Evolutionary conservation across 306 rosid genomes (phyloP), one percentile per base, ranked within the genome.

Genomic region (Trifolium subterraneum): DNA sequence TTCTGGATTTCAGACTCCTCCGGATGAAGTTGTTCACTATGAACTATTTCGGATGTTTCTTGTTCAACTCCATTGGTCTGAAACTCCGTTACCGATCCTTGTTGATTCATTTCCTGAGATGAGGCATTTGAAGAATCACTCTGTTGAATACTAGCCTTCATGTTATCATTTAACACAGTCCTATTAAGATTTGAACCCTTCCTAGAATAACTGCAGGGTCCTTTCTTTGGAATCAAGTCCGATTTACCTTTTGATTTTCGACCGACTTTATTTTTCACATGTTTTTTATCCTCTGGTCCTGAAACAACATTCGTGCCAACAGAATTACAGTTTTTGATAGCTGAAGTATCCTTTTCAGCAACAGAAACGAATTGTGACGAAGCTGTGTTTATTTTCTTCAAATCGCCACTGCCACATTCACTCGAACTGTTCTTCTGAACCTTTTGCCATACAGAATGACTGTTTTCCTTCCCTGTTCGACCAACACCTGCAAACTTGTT

Each of bases 401-500:
- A 45, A 72, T 84, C 88, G 45, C 73, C 79, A 60, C 25, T 22
- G 55, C 20, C 35, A 76, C 85, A 68, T 48, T 76, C 90, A 59
- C 75, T 74, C 59, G 80, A 67, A 22, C 61, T 71, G 29, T 83
- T 81, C 82, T 74, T 90, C 85, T 90, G 90, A 78, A 92, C 98
- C 85, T 86, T 92, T 78, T 92, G 88, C 98, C 98, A 92, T 33
- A 92, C 82, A 15, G 98, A 81, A 78, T 83, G 91, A 62, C 74
- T 81, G 71, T 78, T 88, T 86, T 81, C 96, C 84, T 88, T 92
- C 77, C 91, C 88, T 2, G 80, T 29, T 75, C 84, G 87, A 73
- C 81, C 79, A 78, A 71, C 45, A 31, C 79, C 77, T 56, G 85
- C 84, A 84, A 52, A 83, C 72, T 79, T 88, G 42, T 71, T 66